These are phyloP conservation scores for Candida anutae DNA, from an alignment of 1,139 yeast genomes.

Conservation along the genomic window DNA sequence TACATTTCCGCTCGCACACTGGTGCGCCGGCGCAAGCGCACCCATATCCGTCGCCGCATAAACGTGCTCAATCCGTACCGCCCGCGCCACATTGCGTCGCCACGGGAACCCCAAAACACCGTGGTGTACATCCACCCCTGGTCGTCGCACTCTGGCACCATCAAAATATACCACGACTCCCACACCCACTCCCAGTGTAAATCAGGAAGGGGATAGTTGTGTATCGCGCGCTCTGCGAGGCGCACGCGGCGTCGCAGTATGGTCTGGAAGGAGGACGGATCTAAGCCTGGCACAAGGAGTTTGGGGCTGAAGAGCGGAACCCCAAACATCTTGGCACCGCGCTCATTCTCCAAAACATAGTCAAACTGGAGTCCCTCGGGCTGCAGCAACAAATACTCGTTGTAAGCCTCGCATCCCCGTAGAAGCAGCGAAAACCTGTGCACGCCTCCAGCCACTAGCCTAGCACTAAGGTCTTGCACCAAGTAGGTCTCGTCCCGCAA, in stretches of 20 bases:
- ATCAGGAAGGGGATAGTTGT: slow-evolving; percentile 55
- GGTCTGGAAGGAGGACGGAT: slow-evolving; percentile 45
- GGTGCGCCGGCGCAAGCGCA: slow-evolving; percentile 34
- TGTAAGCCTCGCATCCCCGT: slow-evolving; percentile 3
- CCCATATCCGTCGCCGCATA: slow-evolving; percentile 58
- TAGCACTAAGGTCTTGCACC: background rate
- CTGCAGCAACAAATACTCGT: slow-evolving; percentile 4
- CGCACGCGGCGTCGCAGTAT: slow-evolving; percentile 20
- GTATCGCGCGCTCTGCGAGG: slow-evolving; percentile 23
- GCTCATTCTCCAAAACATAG: slow-evolving; percentile 55
- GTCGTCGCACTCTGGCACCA: slow-evolving; percentile 67
- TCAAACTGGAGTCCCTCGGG: slow-evolving; percentile 26
- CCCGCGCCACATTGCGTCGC: slow-evolving; percentile 52
- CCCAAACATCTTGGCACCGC: slow-evolving; percentile 63
- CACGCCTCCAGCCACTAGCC: background rate
- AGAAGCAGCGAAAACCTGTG: background rate
- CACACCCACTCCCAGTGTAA: slow-evolving; percentile 66
- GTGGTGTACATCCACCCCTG: slow-evolving; percentile 70
- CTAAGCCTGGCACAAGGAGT: slow-evolving; percentile 49
- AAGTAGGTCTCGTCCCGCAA: too few species aligned
- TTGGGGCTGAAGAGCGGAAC: slow-evolving; percentile 51
- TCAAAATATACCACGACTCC: slow-evolving; percentile 65
- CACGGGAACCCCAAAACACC: slow-evolving; percentile 38
- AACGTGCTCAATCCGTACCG: slow-evolving; percentile 45
- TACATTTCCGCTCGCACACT: too few species aligned